These are phyloP conservation scores for Colletotrichum tropicale DNA, from an alignment of 2,329 filamentous ascomycete species.

Conservation along the genomic window DNA sequence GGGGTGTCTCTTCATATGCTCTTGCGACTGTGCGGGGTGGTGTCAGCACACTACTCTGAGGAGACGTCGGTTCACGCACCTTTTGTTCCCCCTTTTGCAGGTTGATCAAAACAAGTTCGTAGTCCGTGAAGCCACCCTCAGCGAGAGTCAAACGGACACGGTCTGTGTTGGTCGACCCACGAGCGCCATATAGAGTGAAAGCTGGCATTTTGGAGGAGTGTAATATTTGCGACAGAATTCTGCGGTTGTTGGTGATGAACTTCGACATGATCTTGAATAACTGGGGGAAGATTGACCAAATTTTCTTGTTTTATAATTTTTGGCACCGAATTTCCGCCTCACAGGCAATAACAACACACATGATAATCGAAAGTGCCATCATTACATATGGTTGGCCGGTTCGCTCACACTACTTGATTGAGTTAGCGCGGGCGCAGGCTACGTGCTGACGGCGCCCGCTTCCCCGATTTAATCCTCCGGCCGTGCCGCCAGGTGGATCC, in stretches of 20 bases:
- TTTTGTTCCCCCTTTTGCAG: slow-evolving; percentile 46
- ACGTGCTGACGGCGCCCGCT: not conserved
- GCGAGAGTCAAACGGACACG: slow-evolving; percentile 46
- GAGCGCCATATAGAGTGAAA: slow-evolving; percentile 45
- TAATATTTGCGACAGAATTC: slow-evolving; percentile 30
- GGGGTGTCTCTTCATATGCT: slow-evolving; percentile 41
- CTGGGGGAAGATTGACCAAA: not conserved
- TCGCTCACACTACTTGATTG: slow-evolving; percentile 34
- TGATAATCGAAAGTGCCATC: not conserved
- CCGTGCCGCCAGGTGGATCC: not conserved
- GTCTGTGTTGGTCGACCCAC: slow-evolving; percentile 45
- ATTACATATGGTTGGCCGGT: slow-evolving; percentile 30
- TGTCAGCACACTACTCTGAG: slow-evolving; percentile 26
- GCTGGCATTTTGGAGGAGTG: slow-evolving; percentile 41
- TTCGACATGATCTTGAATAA: slow-evolving; percentile 28
- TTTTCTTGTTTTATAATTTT: not conserved
- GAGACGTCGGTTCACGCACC: slow-evolving; percentile 27
- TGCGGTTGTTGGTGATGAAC: slow-evolving; percentile 25
- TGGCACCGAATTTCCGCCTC: not conserved
- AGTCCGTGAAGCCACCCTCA: slow-evolving; percentile 47
- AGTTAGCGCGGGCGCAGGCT: slow-evolving; percentile 23
- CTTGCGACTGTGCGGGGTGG: slow-evolving; percentile 33
- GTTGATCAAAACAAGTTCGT: slow-evolving; percentile 40
- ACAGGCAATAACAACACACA: not conserved
- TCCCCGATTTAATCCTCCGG: not conserved